Conservation (phyloP, 345 rosid species). For the Conringia planisiliqua region DNA sequence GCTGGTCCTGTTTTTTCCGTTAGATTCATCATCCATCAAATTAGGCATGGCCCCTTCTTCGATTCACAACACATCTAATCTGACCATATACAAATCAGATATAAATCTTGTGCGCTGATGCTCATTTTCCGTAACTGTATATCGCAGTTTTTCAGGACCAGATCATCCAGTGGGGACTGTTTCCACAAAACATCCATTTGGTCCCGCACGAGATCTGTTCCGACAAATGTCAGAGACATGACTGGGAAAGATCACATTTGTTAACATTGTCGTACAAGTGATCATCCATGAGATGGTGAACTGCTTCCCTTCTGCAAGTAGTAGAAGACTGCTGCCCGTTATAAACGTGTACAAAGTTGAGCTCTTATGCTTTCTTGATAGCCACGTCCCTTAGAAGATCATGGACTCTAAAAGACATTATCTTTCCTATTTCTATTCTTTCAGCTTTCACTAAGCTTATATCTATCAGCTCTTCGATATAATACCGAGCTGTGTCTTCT, state of each 20-base stretch:
- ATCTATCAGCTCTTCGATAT: constrained; percentile 7
- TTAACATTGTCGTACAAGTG: not conserved
- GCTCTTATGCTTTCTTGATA: constrained; percentile 8
- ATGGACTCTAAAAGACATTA: constrained; percentile 3
- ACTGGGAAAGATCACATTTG: not conserved
- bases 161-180: not conserved
- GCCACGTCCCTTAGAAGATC: constrained; percentile 16
- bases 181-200: no score
- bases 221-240: not conserved
- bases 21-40: no score
- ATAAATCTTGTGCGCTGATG: constrained; percentile 5
- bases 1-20: no score
- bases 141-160: not conserved
- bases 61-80: not conserved
- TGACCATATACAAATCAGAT: not conserved
- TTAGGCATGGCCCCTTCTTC: constrained; percentile 1
- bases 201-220: no score
- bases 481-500: constrained; percentile 5
- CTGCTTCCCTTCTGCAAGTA: constrained; percentile 6
- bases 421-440: not conserved
- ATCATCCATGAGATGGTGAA: not conserved
- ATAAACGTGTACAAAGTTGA: not conserved
- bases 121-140: not conserved
- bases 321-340: not conserved
- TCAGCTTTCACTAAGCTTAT: constrained; percentile 6